Conservation (phyloP, 2,329 filamentous ascomycete genomes). For the Neodidymelliopsis sp. region DNA sequence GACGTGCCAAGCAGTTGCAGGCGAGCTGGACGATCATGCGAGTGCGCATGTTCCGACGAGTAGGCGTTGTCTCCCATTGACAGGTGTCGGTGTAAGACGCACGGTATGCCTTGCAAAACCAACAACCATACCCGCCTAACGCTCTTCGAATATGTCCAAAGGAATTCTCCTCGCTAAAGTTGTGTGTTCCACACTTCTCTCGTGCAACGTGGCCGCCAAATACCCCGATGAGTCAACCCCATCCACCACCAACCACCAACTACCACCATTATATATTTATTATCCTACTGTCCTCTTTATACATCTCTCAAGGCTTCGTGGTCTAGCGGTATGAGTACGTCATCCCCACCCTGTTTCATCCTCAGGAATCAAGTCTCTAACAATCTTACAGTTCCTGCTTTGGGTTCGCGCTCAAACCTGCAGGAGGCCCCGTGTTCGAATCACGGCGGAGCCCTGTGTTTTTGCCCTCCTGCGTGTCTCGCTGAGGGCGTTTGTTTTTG, state of each 20-base stretch:
- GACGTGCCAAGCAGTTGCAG: not conserved
- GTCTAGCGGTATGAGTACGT: constrained; percentile 19
- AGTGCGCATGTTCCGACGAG: not conserved
- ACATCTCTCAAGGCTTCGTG: too few species aligned
- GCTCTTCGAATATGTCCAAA: too few species aligned
- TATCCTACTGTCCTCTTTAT: too few species aligned
- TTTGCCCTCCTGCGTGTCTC: not conserved
- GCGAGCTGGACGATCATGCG: not conserved
- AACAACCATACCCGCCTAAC: too few species aligned
- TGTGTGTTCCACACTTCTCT: too few species aligned
- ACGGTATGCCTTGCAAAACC: too few species aligned
- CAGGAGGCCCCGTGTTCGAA: constrained; percentile 21
- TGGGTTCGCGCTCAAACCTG: constrained; percentile 10
- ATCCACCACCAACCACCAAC: too few species aligned
- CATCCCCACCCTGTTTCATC: not conserved
- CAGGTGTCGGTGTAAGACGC: not conserved
- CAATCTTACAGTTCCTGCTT: constrained; percentile 4
- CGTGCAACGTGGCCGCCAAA: too few species aligned
- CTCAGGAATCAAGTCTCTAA: constrained; percentile 4
- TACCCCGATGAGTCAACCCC: too few species aligned
- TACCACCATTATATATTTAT: too few species aligned
- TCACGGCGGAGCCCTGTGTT: constrained; percentile 14
- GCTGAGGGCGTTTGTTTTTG: too few species aligned
- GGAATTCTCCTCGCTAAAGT: too few species aligned
- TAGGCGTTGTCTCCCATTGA: not conserved